Base-by-base conservation (phyloP, 176 grass and related monocot species). In the Eleusine indica region DNA sequence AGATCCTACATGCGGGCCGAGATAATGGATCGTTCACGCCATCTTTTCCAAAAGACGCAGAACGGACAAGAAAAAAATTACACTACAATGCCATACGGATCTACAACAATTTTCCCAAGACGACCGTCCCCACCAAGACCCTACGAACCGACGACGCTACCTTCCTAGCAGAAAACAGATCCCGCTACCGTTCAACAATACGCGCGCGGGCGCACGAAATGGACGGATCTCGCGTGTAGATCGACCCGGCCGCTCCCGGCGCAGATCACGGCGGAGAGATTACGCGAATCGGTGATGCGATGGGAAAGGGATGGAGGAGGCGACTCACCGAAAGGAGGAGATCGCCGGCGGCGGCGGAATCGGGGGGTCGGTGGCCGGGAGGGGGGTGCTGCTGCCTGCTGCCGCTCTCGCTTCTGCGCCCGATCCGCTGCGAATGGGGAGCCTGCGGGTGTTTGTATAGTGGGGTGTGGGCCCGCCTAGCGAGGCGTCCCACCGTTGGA, bases 201-300 rank as follows among this genome's bases (percentile, higher is more conserved):
- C 15, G 29, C 22, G 71, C 40, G 29, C 21, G 19, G 9, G 46
- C 25, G n/a, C 41, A 21, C 52, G 57, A 6, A 77, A 43, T 12
- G 80, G 86, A 30, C n/a, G 66, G 86, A 78, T 78, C 80, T 65
- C 32, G 53, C 65, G 66, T 15, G 16, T 7, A 87, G 72, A 82
- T 71, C 8, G 17, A 40, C 2, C 40, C 42, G 8, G 6, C n/a
- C 15, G 32, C 46, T 43, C 17, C 15, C n/a, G 29, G 44, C 30
- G 29, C 57, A 54, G 80, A 78, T 88, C 80, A 66, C 35, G 7
- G 60, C 1, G 3, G 0, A 41, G 15, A 30, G 30, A 18, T 5
- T 17, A 66, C 15, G 32, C 1, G n/a, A 21, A 35, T 8, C 32
- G 16, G 22, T 2, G 35, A 6, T 14, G 29, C 3, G 15, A 0